A percentile compares a stretch with the other conserved stretches of the same genome.
These are phyloP conservation scores for Inonotus hispidus DNA, from an alignment of 1,284 basidiomycete species.

Conservation along the genomic window DNA sequence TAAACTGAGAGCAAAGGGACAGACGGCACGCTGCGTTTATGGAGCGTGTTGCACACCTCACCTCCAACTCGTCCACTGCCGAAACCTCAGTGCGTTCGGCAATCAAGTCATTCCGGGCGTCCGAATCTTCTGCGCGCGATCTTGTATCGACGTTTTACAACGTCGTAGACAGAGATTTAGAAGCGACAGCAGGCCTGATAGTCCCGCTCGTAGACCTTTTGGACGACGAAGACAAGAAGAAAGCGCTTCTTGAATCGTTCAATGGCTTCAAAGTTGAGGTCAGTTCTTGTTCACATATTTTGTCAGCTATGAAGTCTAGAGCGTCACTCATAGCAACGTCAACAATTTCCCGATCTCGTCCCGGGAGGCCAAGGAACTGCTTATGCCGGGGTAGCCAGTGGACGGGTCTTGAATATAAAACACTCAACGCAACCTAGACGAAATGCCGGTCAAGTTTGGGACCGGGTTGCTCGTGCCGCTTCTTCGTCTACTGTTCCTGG, in stretches of 20 bases:
- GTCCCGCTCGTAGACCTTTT: slow-evolving; percentile 76
- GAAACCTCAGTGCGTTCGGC: slow-evolving; percentile 76
- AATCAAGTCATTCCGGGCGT: slow-evolving; percentile 72
- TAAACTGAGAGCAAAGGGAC: slow-evolving; percentile 9
- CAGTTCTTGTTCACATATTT: slow-evolving; percentile 22
- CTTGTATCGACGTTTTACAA: slow-evolving; percentile 86
- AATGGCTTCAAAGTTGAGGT: slow-evolving; percentile 83
- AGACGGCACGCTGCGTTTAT: slow-evolving; percentile 73
- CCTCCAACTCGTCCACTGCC: slow-evolving; percentile 68
- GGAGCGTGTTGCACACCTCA: slow-evolving; percentile 58
- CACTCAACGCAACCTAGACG: slow-evolving; percentile 55
- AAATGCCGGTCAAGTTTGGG: slow-evolving; percentile 68
- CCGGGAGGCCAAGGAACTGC: slow-evolving; percentile 56
- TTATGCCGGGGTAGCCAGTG: slow-evolving; percentile 75
- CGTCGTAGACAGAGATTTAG: slow-evolving; percentile 73
- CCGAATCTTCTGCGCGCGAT: slow-evolving; percentile 79
- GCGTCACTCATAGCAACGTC: slow-evolving; percentile 55
- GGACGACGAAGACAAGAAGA: slow-evolving; percentile 83
- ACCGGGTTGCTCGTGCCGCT: slow-evolving; percentile 84
- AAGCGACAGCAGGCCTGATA: slow-evolving; percentile 73
- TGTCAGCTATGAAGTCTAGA: background rate
- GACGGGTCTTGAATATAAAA: slow-evolving; percentile 80
- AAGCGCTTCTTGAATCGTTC: slow-evolving; percentile 71
- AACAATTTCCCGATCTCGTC: slow-evolving; percentile 76
- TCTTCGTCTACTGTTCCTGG: slow-evolving; percentile 41